Evolutionary conservation across 805 yeast species (phyloP), one percentile per base, ranked within the genome.

Genomic region (Metschnikowia shivogae): DNA sequence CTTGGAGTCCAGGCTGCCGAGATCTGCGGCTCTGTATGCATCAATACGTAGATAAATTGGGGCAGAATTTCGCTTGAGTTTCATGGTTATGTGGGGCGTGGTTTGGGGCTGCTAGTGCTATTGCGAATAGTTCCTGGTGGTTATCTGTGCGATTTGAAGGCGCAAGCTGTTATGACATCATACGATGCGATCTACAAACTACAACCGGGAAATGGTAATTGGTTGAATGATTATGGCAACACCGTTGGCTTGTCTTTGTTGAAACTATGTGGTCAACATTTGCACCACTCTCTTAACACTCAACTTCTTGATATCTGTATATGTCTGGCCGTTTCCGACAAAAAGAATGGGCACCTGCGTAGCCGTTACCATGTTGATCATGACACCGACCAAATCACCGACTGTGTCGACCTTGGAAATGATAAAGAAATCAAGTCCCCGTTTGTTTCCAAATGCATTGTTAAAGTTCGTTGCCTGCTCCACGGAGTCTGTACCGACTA

Each of bases 341-440:
- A 93, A 93, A 53, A 92, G 72, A 31, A 92, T 93, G 0, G 99
- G 99, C 19, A 92, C 93, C 28, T 90, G 88, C 0, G 98, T 93
- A 5, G 97, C 90, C 72, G 86, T 86, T 1, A 95, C 97, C 96
- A 92, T 88, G 63, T 93, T 93, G 22, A 92, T 97, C 88, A 92
- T 87, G 1, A 96, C 83, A 20, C 99, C 99, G 36, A 92, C 83
- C 79, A 92, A 76, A 58, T 89, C 96, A 27, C 98, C 99, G 26
- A 92, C 99, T 0, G 99, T 93, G 62, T 92, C 99, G 57, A 97
- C 93, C 63, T 92, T 92, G 39, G 96, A 86, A 32, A 92, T 84
- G 47, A 92, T 84, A 68, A 92, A 93, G 61, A 90, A 93, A 64
- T 93, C 97, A 36, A 92, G 70, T 34, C 78, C 75, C 44, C 98